Percentiles rank a stretch among this genome's conserved stretches.
Conservation (phyloP, 2,329 filamentous ascomycete species). For the Lachnellula cervina region DNA sequence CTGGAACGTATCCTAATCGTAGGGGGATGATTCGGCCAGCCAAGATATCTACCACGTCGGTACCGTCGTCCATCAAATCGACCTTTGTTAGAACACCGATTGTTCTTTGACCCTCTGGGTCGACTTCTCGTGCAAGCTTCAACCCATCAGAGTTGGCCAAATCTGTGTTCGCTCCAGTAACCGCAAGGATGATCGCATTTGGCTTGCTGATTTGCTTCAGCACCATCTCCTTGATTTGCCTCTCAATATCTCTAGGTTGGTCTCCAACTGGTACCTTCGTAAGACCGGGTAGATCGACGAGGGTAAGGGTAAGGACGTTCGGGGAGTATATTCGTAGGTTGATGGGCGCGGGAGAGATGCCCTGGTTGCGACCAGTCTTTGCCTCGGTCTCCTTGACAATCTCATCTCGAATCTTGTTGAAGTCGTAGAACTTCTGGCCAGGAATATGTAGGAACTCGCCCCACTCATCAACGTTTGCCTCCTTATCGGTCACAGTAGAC, state of each 20-base stretch:
- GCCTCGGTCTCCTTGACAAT: slow-evolving; percentile 94
- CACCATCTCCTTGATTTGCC: slow-evolving; percentile 96
- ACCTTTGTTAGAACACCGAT: slow-evolving; percentile 99
- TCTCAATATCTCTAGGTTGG: slow-evolving; percentile 93
- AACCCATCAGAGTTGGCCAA: slow-evolving; percentile 97
- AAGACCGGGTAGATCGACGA: slow-evolving; percentile 93
- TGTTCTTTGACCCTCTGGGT: slow-evolving; percentile 93
- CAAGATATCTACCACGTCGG: slow-evolving; percentile 96
- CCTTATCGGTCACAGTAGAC: slow-evolving; percentile 67
- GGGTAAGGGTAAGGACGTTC: slow-evolving; percentile 91
- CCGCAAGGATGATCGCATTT: slow-evolving; percentile 95
- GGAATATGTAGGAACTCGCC: slow-evolving; percentile 98
- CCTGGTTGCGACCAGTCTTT: slow-evolving; percentile 93
- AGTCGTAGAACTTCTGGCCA: slow-evolving; percentile 95
- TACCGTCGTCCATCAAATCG: slow-evolving; percentile 97
- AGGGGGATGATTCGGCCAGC: slow-evolving; percentile 96
- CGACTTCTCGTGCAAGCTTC: slow-evolving; percentile 93
- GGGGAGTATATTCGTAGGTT: slow-evolving; percentile 98
- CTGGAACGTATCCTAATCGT: slow-evolving; percentile 89
- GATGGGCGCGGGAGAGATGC: slow-evolving; percentile 94
- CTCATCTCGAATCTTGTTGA: slow-evolving; percentile 97
- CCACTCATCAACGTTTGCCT: slow-evolving; percentile 93
- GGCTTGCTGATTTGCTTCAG: slow-evolving; percentile 98
- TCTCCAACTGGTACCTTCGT: slow-evolving; percentile 97
- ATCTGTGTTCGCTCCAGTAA: slow-evolving; percentile 95